Evolutionary conservation across 148 eudicot genomes (phyloP).

Genomic region (Heliamphora exappendiculata): DNA sequence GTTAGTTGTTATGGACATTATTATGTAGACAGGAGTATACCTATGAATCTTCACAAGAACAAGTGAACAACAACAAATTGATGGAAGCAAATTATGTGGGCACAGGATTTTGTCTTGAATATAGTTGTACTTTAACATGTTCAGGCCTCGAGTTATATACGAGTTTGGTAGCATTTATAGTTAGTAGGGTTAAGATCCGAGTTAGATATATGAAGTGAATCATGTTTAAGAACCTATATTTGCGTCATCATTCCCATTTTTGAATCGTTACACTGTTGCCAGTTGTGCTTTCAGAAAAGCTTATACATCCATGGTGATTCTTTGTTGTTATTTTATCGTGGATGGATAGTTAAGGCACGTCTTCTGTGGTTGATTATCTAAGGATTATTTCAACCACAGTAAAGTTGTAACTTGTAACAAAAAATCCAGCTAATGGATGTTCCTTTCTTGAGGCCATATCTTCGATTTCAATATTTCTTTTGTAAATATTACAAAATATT

Average conservation of each 20-base stretch:
- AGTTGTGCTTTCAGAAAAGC: neutral
- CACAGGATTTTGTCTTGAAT: neutral
- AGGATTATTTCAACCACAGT: no score
- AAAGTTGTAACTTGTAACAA: no score
- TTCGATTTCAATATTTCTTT: no score
- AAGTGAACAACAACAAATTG: neutral
- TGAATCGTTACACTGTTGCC: no score
- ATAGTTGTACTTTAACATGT: neutral
- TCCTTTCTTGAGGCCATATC: neutral
- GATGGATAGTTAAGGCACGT: no score
- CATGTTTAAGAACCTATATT: no score
- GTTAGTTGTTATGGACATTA: neutral
- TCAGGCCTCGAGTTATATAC: neutral
- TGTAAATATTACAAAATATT: no score
- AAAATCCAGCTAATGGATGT: neutral
- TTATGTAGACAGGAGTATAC: neutral
- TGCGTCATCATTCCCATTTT: no score
- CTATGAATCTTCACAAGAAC: neutral
- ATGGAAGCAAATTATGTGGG: neutral
- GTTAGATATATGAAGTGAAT: no score
- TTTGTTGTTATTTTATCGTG: neutral
- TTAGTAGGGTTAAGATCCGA: no score
- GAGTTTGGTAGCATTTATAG: neutral
- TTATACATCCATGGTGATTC: neutral
- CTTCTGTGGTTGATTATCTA: no score